phyloP scores from a whole-genome alignment of 2,329 filamentous ascomycete genomes.

The Fusarium sp. region DNA sequence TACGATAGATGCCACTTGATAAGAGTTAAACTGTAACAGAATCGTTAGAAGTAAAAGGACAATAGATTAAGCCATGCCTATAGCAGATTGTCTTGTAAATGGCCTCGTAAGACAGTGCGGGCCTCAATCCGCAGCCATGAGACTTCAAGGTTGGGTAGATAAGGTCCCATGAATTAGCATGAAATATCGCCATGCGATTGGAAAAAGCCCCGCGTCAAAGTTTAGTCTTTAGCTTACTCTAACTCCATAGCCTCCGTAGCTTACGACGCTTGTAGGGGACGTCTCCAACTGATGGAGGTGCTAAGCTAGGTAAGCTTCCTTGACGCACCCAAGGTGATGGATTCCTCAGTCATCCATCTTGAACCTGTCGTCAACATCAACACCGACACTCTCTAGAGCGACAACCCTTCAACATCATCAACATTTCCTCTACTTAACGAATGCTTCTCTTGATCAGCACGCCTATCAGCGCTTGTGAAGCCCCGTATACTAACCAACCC shows the following conservation, averaged over 20 bases:
- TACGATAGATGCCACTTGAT: background rate
- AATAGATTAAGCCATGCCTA: background rate
- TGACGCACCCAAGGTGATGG: background rate
- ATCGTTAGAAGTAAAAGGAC: background rate
- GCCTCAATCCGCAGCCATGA: background rate
- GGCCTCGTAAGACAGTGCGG: background rate
- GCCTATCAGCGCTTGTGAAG: background rate
- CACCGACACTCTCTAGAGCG: background rate
- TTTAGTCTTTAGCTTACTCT: background rate
- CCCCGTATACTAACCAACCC: conserved; percentile 22
- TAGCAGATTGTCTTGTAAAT: background rate
- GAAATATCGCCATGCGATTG: background rate
- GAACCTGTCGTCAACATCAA: conserved; percentile 14
- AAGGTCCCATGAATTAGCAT: background rate
- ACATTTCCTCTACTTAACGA: background rate
- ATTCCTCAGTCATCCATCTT: conserved; percentile 30
- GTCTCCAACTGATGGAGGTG: background rate
- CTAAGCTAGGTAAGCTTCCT: conserved; percentile 4
- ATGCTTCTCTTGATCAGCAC: background rate
- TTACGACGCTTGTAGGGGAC: conserved; percentile 21
- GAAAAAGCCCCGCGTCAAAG: background rate
- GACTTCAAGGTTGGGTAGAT: background rate
- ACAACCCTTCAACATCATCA: background rate
- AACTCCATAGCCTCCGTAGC: conserved; percentile 3
- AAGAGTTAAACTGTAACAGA: background rate